Percentiles rank a stretch among this genome's conserved stretches.
Conservation (phyloP, 306 rosid species). For the Pueraria montana region DNA sequence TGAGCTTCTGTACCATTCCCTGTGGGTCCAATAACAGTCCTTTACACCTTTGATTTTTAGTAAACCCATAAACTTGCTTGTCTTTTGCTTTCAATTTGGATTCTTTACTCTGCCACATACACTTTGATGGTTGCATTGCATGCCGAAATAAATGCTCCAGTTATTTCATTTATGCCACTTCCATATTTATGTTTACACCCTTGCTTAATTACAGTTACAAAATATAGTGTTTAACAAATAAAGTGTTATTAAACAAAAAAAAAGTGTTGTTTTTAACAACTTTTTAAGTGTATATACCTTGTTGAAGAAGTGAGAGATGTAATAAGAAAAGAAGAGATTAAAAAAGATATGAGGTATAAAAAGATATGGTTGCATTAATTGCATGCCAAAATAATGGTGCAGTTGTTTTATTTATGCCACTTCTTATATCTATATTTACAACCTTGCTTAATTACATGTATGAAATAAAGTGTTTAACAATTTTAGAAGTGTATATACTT, state of each 20-base stretch:
- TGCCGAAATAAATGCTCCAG: conserved; percentile 39
- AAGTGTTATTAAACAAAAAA: neutral
- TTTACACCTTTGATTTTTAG: conserved; percentile 37
- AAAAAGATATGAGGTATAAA: neutral
- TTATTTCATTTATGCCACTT: neutral
- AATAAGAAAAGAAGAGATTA: neutral
- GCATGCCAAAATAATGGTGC: conserved; percentile 51
- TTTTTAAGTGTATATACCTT: neutral
- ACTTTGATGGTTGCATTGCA: conserved; percentile 48
- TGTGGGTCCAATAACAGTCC: conserved; percentile 49
- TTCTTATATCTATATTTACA: neutral
- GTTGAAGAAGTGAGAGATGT: neutral
- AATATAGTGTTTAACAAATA: neutral
- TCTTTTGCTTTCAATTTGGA: conserved; percentile 48
- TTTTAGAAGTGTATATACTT: neutral
- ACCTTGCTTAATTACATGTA: neutral
- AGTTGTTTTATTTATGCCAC: neutral
- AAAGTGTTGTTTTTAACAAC: neutral
- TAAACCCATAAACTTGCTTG: conserved; percentile 23
- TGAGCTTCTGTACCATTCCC: conserved; percentile 41
- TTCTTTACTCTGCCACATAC: conserved; percentile 35
- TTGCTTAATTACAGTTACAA: neutral
- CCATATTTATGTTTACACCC: neutral
- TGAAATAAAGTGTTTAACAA: neutral
- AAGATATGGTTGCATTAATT: conserved; percentile 9